Evolutionary conservation across 1,139 yeast species (phyloP), one percentile per base, ranked within the genome.

Genomic region (Taphrina populina): DNA sequence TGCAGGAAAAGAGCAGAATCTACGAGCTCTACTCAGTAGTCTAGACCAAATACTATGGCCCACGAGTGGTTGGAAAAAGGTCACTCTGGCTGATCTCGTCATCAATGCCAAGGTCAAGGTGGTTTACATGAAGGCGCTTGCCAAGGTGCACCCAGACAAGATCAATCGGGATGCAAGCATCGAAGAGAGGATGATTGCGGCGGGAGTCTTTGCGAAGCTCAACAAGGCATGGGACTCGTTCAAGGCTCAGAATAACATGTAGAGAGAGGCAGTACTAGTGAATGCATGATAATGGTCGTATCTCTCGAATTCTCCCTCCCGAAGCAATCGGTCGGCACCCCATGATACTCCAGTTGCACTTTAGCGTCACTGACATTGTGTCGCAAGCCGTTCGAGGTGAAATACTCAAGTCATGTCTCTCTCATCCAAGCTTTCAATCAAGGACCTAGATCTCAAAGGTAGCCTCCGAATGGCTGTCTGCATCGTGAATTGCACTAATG

Each of bases 121-220:
- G 44, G 76, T 76, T 30, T 94, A 92, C 69, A 79, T 94, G 90
- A 92, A 88, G 69, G 97, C 96, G 0, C 94, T 88, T 39, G 83
- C 95, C 30, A 81, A 83, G 63, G 88, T 94, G 4, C 99, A 94
- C 67, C 98, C 98, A 0, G 98, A 94, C 69, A 94, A 94, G 57
- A 52, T 57, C 10, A 74, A 80, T 3, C 73, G 75, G 30, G 64
- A 65, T 20, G 77, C 81, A 1, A 70, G 82, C 6, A 72, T 80
- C n/a, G 92, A 87, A 63, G 80, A 81, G 59, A 83, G 83, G 67
- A 79, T 90, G 83, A 74, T 90, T 52, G 94, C 97, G 29, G 92
- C 88, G 64, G 81, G 82, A 7, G 94, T 92, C 0, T 94, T 94
- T 66, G 84, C 88, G 43, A 76, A 81, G 0, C 73, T 94, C 62